phyloP scores from a whole-genome alignment of 2,329 filamentous ascomycete species.

The Drechslera avenae region DNA sequence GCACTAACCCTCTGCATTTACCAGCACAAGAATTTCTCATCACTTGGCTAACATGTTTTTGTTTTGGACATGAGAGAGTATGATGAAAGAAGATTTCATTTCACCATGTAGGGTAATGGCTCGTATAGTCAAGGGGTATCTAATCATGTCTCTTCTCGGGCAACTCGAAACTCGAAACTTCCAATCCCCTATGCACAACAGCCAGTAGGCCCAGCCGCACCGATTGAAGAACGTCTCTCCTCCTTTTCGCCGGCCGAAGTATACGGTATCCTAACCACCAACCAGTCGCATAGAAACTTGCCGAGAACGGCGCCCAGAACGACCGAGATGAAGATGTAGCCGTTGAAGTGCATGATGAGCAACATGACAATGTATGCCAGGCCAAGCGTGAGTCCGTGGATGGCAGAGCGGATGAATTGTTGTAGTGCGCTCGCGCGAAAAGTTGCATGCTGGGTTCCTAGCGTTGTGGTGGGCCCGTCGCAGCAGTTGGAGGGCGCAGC shows the following conservation, averaged over 20 bases:
- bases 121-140: conserved; percentile 11
- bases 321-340: conserved; percentile 80
- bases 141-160: neutral
- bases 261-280: conserved; percentile 40
- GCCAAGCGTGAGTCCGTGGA: conserved; percentile 74
- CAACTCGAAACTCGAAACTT: neutral
- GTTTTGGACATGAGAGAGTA: too few relatives aligned
- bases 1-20: too few relatives aligned
- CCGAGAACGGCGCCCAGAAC: conserved; percentile 77
- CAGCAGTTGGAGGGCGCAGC: conserved; percentile 31
- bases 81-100: neutral
- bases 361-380: conserved; percentile 82
- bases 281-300: conserved; percentile 74
- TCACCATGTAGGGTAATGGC: neutral
- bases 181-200: conserved; percentile 32
- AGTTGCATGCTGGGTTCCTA: conserved; percentile 34
- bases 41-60: too few relatives aligned
- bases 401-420: conserved; percentile 67
- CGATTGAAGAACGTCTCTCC: conserved; percentile 24
- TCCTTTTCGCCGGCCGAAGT: conserved; percentile 32
- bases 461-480: conserved; percentile 27
- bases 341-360: conserved; percentile 68
- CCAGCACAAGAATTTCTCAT: too few relatives aligned
- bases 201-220: conserved; percentile 36
- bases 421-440: conserved; percentile 65